These are phyloP conservation scores for Fusarium subtropicale DNA, from an alignment of 2,329 filamentous ascomycete species.

Conservation along the genomic window DNA sequence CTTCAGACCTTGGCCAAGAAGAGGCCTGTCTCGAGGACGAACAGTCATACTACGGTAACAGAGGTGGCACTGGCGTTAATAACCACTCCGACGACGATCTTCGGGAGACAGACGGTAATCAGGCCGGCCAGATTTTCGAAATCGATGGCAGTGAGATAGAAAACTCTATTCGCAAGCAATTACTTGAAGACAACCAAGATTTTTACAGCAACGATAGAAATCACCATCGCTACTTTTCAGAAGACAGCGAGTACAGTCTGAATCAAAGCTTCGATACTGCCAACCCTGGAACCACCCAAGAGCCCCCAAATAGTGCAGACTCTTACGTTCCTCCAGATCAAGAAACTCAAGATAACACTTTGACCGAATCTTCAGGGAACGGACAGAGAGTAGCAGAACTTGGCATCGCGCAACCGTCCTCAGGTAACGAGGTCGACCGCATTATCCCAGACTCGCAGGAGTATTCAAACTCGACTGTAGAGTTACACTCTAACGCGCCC, in stretches of 20 bases:
- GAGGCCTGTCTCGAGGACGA: not conserved
- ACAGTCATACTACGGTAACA: not conserved
- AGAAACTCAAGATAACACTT: conserved; percentile 7
- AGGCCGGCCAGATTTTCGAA: not conserved
- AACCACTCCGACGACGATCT: not conserved
- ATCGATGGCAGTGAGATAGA: not conserved
- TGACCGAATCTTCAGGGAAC: not conserved
- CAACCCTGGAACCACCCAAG: conserved; percentile 3
- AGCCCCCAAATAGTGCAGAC: not conserved
- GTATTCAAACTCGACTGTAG: conserved; percentile 21
- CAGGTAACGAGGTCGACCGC: conserved; percentile 7
- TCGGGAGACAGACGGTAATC: not conserved
- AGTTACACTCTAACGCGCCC: not conserved
- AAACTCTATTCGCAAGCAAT: not conserved
- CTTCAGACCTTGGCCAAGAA: not conserved
- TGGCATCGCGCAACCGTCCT: conserved; percentile 1
- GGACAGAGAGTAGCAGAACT: not conserved
- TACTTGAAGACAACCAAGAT: not conserved
- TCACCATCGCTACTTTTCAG: not conserved
- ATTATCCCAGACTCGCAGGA: conserved; percentile 44
- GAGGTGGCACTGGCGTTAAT: not conserved
- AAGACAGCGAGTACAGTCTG: not conserved
- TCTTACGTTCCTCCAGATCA: not conserved
- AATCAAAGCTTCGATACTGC: conserved; percentile 11
- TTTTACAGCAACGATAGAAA: not conserved